phyloP scores from a whole-genome alignment of 305 asterid species.

The Plantago lanceolata region DNA sequence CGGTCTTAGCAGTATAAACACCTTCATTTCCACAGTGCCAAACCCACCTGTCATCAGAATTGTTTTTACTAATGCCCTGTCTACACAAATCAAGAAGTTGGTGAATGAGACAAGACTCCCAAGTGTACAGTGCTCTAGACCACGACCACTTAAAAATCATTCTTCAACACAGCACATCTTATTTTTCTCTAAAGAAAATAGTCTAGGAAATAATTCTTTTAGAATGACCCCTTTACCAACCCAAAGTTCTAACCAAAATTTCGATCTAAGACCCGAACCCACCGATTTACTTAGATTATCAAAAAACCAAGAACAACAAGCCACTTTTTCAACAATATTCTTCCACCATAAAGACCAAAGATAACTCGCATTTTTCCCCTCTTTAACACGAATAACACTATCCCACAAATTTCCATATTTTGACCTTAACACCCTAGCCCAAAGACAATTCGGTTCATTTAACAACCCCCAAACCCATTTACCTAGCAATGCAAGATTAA shows the following conservation, averaged over 20 bases:
- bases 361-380: not conserved
- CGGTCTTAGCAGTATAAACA: too few relatives aligned
- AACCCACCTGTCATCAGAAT: too few relatives aligned
- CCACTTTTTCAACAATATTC: not conserved
- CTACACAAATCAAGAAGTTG: too few relatives aligned
- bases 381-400: not conserved
- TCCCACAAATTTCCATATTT: not conserved
- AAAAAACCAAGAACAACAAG: not conserved
- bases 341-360: not conserved
- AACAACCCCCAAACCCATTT: not conserved
- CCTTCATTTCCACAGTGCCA: too few relatives aligned
- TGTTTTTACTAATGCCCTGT: too few relatives aligned
- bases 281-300: not conserved
- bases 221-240: not conserved
- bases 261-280: not conserved
- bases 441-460: not conserved
- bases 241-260: not conserved
- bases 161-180: too few relatives aligned
- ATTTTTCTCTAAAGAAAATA: conserved; percentile 36
- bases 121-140: too few relatives aligned
- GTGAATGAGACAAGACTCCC: too few relatives aligned
- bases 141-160: too few relatives aligned
- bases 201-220: not conserved
- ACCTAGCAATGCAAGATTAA: not conserved
- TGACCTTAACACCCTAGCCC: not conserved